Percentiles rank a stretch among this genome's conserved stretches.
These are phyloP conservation scores for Termitomyces sp. DNA, from an alignment of 768 basidiomycete genomes.

Conservation along the genomic window DNA sequence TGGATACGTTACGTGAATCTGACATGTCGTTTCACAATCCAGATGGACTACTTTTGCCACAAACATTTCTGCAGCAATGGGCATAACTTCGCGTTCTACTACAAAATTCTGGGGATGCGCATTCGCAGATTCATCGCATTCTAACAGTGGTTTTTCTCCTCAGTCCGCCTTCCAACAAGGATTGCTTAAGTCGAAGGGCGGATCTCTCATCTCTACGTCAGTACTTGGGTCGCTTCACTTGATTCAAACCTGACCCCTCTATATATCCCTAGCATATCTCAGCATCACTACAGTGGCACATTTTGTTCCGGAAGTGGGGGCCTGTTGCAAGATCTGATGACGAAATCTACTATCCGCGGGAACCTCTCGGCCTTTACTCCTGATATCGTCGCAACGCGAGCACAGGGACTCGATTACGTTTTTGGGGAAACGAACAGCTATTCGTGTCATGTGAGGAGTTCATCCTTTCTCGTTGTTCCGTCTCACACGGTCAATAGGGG, in stretches of 20 bases:
- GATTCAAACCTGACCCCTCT: neutral
- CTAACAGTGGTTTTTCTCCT: conserved; percentile 47
- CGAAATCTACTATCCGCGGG: conserved; percentile 48
- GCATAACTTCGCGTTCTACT: conserved; percentile 28
- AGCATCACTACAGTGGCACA: conserved; percentile 52
- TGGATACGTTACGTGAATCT: neutral
- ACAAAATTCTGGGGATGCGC: conserved; percentile 44
- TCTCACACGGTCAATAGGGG: conserved; percentile 22
- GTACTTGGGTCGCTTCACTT: conserved; percentile 13
- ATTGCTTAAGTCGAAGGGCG: conserved; percentile 37
- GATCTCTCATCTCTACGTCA: conserved; percentile 48
- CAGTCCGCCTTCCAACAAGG: conserved; percentile 50
- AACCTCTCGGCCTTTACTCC: conserved; percentile 47
- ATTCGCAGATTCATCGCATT: conserved; percentile 47
- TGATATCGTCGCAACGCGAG: conserved; percentile 47
- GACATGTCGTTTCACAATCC: neutral
- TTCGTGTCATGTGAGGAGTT: conserved; percentile 30
- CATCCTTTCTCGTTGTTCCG: neutral
- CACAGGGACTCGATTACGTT: conserved; percentile 48
- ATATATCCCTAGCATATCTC: conserved; percentile 37
- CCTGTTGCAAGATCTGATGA: conserved; percentile 60
- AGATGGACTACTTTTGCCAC: conserved; percentile 31
- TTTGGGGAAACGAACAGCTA: conserved; percentile 60
- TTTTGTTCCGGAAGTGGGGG: conserved; percentile 53
- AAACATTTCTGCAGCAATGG: conserved; percentile 36